Evolutionary conservation across 2,329 filamentous ascomycete species (phyloP).

Genomic region (Lasiodiplodia sp.): DNA sequence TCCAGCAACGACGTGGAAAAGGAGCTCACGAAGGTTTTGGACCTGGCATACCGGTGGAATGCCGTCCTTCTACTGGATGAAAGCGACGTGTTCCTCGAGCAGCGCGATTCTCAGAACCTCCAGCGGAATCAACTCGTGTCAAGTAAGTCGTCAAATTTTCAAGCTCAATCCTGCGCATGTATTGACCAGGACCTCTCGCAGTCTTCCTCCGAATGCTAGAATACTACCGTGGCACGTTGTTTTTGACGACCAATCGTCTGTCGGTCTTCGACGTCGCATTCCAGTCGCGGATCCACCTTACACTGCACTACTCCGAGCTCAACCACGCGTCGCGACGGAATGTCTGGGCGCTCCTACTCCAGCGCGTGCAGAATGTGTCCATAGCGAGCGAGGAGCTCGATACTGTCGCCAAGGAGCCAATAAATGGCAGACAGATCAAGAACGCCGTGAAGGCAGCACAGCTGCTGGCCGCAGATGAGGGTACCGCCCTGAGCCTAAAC

Average conservation of each 20-base stretch:
- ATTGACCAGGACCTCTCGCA: background rate
- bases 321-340: background rate
- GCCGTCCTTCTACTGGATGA: conserved; percentile 26
- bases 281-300: conserved; percentile 28
- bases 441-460: conserved; percentile 2
- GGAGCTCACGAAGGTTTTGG: conserved; percentile 32
- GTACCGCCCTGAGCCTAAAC: background rate
- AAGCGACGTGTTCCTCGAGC: conserved; percentile 33
- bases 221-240: conserved; percentile 38
- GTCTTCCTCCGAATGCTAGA: conserved; percentile 30
- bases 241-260: conserved; percentile 45
- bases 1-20: conserved; percentile 29
- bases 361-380: background rate
- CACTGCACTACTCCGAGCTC: conserved; percentile 17
- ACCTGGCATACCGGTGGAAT: conserved; percentile 19
- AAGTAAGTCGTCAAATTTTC: background rate
- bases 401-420: background rate
- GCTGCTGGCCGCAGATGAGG: conserved; percentile 5
- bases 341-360: background rate
- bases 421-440: conserved; percentile 19
- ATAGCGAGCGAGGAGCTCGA: background rate
- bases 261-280: conserved; percentile 36
- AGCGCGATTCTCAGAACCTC: conserved; percentile 32
- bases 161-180: background rate
- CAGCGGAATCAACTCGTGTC: conserved; percentile 36